These are phyloP conservation scores for Chloris gayana DNA, from an alignment of 176 grass and related monocot genomes.

Conservation along the genomic window DNA sequence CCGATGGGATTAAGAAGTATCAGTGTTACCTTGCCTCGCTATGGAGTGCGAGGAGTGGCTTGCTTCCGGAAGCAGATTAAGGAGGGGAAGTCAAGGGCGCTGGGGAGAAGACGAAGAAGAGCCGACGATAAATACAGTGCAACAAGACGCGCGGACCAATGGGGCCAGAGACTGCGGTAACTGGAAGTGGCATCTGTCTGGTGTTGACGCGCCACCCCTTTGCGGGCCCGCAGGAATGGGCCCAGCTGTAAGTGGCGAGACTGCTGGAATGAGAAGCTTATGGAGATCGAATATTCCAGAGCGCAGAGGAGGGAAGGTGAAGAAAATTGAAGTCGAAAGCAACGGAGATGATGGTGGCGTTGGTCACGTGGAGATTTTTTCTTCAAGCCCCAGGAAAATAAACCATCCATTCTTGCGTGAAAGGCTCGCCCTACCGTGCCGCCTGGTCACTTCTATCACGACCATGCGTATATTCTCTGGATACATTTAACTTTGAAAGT, in stretches of 20 bases:
- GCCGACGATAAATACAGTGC: background rate
- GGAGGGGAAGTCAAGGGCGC: constrained; percentile 25
- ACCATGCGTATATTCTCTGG: too few species aligned
- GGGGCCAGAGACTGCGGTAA: background rate
- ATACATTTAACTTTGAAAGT: too few species aligned
- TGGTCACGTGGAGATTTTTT: background rate
- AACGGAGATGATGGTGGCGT: background rate
- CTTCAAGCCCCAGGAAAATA: too few species aligned
- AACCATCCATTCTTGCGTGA: too few species aligned
- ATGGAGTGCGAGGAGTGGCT: background rate
- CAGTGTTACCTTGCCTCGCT: background rate
- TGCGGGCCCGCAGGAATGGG: too few species aligned
- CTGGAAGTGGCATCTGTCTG: background rate
- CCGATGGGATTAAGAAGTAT: background rate
- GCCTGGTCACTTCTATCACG: too few species aligned
- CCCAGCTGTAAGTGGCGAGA: background rate
- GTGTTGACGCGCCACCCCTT: background rate
- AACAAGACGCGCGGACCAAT: constrained; percentile 5
- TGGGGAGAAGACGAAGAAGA: background rate
- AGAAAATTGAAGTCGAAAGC: constrained; percentile 8
- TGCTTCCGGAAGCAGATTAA: background rate
- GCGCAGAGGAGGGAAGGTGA: background rate
- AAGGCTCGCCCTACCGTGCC: too few species aligned
- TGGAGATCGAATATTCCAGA: background rate
- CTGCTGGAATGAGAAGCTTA: background rate